Evolutionary conservation across 2,329 filamentous ascomycete species (phyloP), one percentile per base, ranked within the genome.

Genomic region (Exophiala aquamarina): DNA sequence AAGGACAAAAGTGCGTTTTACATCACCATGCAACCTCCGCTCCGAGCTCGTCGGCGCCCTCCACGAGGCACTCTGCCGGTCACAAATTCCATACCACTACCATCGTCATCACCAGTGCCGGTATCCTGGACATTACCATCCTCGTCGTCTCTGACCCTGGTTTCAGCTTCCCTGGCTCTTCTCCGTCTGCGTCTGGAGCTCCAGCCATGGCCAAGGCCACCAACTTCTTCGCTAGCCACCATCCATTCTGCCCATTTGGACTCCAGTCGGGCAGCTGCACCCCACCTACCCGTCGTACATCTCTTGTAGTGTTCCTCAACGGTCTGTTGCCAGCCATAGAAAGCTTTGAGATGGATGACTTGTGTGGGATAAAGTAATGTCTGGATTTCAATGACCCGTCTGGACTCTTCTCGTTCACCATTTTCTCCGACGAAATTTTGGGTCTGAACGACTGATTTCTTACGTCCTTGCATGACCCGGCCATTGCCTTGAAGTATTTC

Each of bases 241-340:
- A 96, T 96, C 66, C 89, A 95, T 44, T 94, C 87, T 0, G 86
- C 86, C 92, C 92, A 97, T 65, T 92, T 94, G 55, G 84, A 78
- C 72, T 95, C 91, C 15, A 97, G 75, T n/a, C 88, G 76, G 29
- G 76, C 77, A 1, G 93, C 93, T 1, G 87, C 78, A 0, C 76
- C 73, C 49, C 89, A 78, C 52, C 95, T 87, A 5, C 89, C 89
- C 3, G 81, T 76, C 41, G 95, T 67, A 1, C 96, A 88, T 3
- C 91, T 82, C 70, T 91, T 92, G 43, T 84, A 90, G 67, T 97
- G 92, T 66, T 96, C 90, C 57, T 96, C 87, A 3, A 96, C 90
- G 0, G 90, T 96, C 70, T 89, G 88, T 69, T 97, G 92, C 81
- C 89, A 96, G 33, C 87, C 89, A 66, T 95, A 95, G 72, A 92